Evolutionary conservation across 78 protist species (phyloP), one percentile per base, ranked within the genome.

Genomic region (Chrysochromulina parva): DNA sequence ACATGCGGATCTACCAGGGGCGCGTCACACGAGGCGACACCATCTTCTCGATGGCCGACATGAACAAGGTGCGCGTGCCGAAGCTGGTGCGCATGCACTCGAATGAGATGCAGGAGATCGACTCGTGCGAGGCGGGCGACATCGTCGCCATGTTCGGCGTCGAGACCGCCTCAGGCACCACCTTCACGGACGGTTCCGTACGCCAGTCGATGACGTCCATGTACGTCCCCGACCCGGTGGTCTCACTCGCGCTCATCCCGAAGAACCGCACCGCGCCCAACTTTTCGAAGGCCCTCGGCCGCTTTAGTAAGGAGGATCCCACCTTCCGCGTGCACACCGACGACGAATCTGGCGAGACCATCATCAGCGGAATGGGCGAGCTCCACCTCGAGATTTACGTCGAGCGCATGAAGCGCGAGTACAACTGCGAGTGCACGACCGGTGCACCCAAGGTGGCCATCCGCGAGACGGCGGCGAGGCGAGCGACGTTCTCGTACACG

Each of bases 341-440:
- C 87, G 90, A 48, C 13, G 97, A 96, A 60, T 66, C 94, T 1
- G 60, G 82, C 78, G 82, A 95, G 90, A 96, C 94, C 17, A 81
- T 97, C 60, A 96, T 97, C 94, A 59, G 91, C 6, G 99, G 99
- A 65, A 98, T 98, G 99, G 99, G 99, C 74, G 99, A 98, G 92
- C 94, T 98, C 20, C 99, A 98, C 92, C 86, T 98, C 17, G 96
- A 97, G 66, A 96, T 98, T 66, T 97, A 97, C 90, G 73, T 93
- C 22, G 71, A 57, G 88, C 65, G 88, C 13, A 73, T 89, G 81
- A 9, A 19, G 91, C 85, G 91, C 58, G 91, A 89, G 91, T 89
- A 67, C 86, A 26, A 26, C 76, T 73, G 47, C 13, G 73, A 89
- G 60, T 89, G 91, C 91, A 47, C 24, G 50, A 85, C 88, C n/a